phyloP scores from a whole-genome alignment of 2,329 filamentous ascomycete genomes.

The Tolypocladium ophioglossoides region DNA sequence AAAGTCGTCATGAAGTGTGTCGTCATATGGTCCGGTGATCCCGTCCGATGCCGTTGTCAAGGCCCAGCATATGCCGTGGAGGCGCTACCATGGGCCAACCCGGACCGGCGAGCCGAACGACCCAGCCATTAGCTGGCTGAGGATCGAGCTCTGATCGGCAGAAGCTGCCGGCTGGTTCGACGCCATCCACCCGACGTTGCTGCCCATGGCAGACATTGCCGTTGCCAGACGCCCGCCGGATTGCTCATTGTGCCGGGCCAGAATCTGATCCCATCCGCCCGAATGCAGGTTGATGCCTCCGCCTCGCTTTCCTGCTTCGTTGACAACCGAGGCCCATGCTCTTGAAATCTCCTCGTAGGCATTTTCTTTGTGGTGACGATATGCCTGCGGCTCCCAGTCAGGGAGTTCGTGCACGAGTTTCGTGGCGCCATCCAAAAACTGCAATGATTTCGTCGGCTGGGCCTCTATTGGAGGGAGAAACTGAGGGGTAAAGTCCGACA shows the following conservation, averaged over 20 bases:
- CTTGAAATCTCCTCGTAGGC: constrained; percentile 94
- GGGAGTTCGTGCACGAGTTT: constrained; percentile 83
- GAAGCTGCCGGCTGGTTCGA: constrained; percentile 17
- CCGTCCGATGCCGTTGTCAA: constrained; percentile 5
- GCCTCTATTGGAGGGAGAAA: constrained; percentile 87
- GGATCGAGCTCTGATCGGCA: constrained; percentile 43
- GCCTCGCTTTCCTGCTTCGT: constrained; percentile 81
- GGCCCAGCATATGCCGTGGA: not conserved
- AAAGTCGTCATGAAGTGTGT: constrained; percentile 21
- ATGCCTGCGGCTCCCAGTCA: constrained; percentile 78
- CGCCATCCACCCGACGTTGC: constrained; percentile 70
- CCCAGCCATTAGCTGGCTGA: constrained; percentile 52
- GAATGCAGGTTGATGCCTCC: constrained; percentile 84
- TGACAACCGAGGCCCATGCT: constrained; percentile 86
- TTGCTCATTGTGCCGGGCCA: constrained; percentile 78
- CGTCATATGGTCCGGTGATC: constrained; percentile 20
- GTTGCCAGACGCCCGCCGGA: constrained; percentile 72
- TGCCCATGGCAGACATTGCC: constrained; percentile 67
- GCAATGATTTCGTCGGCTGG: constrained; percentile 72
- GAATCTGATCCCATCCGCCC: constrained; percentile 82
- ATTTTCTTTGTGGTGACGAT: constrained; percentile 88
- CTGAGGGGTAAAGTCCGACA: constrained; percentile 90
- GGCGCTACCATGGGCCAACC: constrained; percentile 48
- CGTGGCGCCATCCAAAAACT: constrained; percentile 83
- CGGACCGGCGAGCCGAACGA: constrained; percentile 49